phyloP scores from a whole-genome alignment of 768 basidiomycete species.

The Punctularia strigosozonata region DNA sequence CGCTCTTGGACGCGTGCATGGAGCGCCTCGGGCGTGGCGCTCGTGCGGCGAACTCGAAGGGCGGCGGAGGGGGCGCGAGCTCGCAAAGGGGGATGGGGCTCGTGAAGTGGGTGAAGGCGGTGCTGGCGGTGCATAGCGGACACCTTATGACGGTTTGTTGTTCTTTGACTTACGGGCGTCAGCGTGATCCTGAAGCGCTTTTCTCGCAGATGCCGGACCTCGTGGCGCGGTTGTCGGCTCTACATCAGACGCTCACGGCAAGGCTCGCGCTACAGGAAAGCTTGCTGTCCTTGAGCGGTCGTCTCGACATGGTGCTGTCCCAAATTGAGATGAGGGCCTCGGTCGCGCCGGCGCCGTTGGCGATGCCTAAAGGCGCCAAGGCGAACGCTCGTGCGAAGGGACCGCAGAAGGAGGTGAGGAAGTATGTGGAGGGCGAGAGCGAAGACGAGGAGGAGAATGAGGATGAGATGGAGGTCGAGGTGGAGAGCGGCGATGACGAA shows the following conservation, averaged over 20 bases:
- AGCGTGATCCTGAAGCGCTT: no score
- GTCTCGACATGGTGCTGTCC: constrained; percentile 86
- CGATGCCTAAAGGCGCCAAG: constrained; percentile 23
- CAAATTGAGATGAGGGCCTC: constrained; percentile 86
- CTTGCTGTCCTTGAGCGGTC: constrained; percentile 75
- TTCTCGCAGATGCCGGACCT: constrained; percentile 81
- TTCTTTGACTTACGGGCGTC: constrained; percentile 1
- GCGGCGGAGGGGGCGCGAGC: constrained; percentile 69
- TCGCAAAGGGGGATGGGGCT: constrained; percentile 63
- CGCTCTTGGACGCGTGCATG: constrained; percentile 78
- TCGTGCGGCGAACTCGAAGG: constrained; percentile 61
- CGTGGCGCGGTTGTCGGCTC: constrained; percentile 71
- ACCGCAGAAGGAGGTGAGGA: constrained; percentile 28
- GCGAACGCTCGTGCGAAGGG: constrained; percentile 20
- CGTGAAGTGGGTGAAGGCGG: constrained; percentile 70
- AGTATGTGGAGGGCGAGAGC: constrained; percentile 76
- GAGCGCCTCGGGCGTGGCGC: constrained; percentile 76
- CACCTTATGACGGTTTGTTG: constrained; percentile 85
- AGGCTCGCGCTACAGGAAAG: constrained; percentile 77
- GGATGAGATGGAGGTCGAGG: constrained; percentile 40
- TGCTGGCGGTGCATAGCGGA: constrained; percentile 76
- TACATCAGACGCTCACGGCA: constrained; percentile 72
- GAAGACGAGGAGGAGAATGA: constrained; percentile 52
- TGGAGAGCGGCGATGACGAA: constrained; percentile 52
- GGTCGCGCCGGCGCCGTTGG: constrained; percentile 45